Base-by-base conservation (phyloP, 2,329 filamentous ascomycete species). In the Cytospora piceae region DNA sequence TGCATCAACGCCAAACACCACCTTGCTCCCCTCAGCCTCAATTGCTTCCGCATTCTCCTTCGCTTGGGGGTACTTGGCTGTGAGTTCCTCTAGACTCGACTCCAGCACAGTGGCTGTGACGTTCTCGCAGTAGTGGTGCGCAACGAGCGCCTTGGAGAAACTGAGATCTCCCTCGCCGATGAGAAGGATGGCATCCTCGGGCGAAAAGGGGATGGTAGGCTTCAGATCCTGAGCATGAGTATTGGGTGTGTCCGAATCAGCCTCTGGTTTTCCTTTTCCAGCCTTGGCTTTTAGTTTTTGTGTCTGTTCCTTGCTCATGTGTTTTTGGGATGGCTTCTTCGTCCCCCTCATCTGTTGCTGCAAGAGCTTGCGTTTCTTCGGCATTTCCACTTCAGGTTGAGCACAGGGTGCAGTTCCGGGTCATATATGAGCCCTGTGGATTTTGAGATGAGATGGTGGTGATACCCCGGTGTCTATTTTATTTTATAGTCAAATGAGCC, bases 161-260 rank as follows among this genome's bases (percentile, higher is more conserved):
- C 90, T 93, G 73, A 95, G 86, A 77, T 96, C 92, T 70, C 87
- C 92, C 74, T 95, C 92, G 72, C 92, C 92, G 60, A 94, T 79
- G 3, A 94, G 85, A 8, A 95, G 86, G 69, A 94, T 92, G 71
- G 84, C 80, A 70, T 93, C 87, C 71, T 84, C 78, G 49, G 84
- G 79, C 29, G 82, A 76, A 76, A 94, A 94, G 20, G 91, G 91
- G 27, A 94, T 87, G 4, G 80, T 85, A 29, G 82, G 87, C 69
- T 77, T 77, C 69, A 73, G 71, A 61, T 77, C 67, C 22, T 65
- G 66, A 42, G 58, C 20, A 51, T 62, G 37, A 67, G 68, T 59
- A 65, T 56, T 68, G 67, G 65, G 57, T 34, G 66, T 66, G 63
- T 15, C 59, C 57, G 65, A 61, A 63, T 65, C 70, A 69, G 52